A percentile compares a stretch with the other conserved stretches of the same genome.
Evolutionary conservation across 306 rosid genomes (phyloP).

Genomic region (Abrus precatorius): DNA sequence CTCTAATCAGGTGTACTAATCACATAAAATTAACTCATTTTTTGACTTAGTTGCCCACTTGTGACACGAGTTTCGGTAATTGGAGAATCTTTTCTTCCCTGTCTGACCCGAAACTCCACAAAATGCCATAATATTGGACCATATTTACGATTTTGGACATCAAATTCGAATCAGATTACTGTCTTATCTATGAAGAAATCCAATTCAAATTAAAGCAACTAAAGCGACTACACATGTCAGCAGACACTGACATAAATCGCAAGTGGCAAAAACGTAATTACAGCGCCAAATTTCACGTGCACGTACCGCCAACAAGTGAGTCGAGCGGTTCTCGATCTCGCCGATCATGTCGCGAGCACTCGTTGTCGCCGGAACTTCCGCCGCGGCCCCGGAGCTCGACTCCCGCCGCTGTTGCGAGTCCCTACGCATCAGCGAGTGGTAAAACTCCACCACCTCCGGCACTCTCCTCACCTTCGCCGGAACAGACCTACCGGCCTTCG

Average conservation of each 20-base stretch:
- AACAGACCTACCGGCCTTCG: conserved; percentile 56
- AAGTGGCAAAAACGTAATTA: conserved; percentile 65
- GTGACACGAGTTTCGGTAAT: conserved; percentile 4
- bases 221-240: conserved; percentile 59
- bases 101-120: conserved; percentile 12
- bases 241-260: conserved; percentile 53
- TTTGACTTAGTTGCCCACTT: conserved; percentile 34
- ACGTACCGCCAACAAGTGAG: conserved; percentile 91
- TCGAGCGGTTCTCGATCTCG: conserved; percentile 99
- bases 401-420: conserved; percentile 78
- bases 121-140: conserved; percentile 40
- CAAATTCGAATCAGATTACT: conserved; percentile 56
- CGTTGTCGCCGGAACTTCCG: conserved; percentile 68
- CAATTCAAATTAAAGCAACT: conserved; percentile 50
- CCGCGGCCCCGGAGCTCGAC: conserved; percentile 46
- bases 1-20: not conserved
- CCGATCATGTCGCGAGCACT: conserved; percentile 99
- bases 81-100: conserved; percentile 29
- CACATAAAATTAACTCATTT: not conserved
- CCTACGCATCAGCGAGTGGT: conserved; percentile 93
- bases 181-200: conserved; percentile 63
- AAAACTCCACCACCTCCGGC: conserved; percentile 98
- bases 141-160: conserved; percentile 51
- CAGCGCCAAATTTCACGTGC: conserved; percentile 27
- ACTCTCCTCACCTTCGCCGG: conserved; percentile 81